phyloP scores from a whole-genome alignment of 805 yeast species.

The Wickerhamiella musiphila region DNA sequence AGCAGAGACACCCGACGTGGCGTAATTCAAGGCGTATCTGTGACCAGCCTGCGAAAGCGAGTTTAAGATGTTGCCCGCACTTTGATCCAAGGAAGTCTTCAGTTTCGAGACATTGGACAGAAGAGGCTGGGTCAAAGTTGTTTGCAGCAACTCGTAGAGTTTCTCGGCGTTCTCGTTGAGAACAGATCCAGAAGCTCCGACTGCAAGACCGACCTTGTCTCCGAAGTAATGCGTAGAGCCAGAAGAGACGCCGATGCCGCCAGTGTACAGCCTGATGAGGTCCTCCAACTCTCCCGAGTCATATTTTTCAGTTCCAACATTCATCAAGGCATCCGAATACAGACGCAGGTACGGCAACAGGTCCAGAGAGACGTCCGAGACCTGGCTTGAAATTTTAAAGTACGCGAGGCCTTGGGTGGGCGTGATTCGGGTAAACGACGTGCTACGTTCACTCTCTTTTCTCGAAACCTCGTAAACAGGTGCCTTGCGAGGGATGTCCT shows the following conservation, averaged over 20 bases:
- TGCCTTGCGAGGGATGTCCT: conserved; percentile 52
- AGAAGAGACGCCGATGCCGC: conserved; percentile 53
- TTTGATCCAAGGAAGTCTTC: conserved; percentile 49
- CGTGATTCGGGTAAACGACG: conserved; percentile 20
- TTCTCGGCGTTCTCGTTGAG: conserved; percentile 44
- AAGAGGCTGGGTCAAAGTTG: conserved; percentile 52
- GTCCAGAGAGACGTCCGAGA: conserved; percentile 50
- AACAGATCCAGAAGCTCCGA: conserved; percentile 10
- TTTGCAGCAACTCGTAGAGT: conserved; percentile 48
- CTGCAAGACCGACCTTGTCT: conserved; percentile 7
- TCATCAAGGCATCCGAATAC: conserved; percentile 64
- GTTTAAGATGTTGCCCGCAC: conserved; percentile 63
- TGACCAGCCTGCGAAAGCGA: conserved; percentile 80
- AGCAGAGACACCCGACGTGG: conserved; percentile 45
- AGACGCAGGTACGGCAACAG: conserved; percentile 57
- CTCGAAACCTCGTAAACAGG: conserved; percentile 20
- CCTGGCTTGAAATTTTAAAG: no score
- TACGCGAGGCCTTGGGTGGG: conserved; percentile 50
- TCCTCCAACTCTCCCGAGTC: conserved; percentile 72
- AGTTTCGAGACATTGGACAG: conserved; percentile 52
- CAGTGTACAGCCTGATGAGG: conserved; percentile 64
- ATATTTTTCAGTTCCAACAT: conserved; percentile 61
- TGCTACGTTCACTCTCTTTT: conserved; percentile 1
- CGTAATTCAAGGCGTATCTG: conserved; percentile 52
- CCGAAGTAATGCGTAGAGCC: conserved; percentile 8